Percentiles rank a stretch among this genome's conserved stretches.
Conservation (phyloP, 2,329 filamentous ascomycete genomes). For the Venturia effusa region DNA sequence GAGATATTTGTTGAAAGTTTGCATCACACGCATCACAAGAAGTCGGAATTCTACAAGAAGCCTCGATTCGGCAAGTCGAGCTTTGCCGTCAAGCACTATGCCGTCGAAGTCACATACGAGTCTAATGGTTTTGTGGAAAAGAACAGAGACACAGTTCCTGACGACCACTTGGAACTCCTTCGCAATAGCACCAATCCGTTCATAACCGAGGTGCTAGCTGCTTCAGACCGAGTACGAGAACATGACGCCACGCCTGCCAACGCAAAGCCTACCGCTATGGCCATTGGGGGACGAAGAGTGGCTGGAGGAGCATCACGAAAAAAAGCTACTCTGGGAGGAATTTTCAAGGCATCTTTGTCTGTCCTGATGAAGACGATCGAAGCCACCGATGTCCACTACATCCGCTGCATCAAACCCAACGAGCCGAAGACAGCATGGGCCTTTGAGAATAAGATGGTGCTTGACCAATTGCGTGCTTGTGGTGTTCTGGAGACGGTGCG, state of each 20-base stretch:
- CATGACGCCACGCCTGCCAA: constrained; percentile 60
- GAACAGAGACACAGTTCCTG: constrained; percentile 95
- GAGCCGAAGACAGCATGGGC: constrained; percentile 95
- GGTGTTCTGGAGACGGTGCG: constrained; percentile 97
- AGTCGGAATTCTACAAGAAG: constrained; percentile 98
- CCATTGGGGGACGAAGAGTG: constrained; percentile 66
- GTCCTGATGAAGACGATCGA: constrained; percentile 98
- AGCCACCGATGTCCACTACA: constrained; percentile 96
- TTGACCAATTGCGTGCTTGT: constrained; percentile 92
- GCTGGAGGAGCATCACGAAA: constrained; percentile 68
- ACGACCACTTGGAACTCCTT: constrained; percentile 93
- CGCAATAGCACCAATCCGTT: constrained; percentile 76
- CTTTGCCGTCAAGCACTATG: constrained; percentile 98
- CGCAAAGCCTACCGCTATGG: constrained; percentile 57
- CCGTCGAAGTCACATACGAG: constrained; percentile 95
- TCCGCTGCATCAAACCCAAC: constrained; percentile 97
- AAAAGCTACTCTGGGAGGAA: constrained; percentile 93
- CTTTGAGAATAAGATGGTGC: constrained; percentile 96
- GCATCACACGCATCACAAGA: constrained; percentile 61
- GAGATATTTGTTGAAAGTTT: constrained; percentile 95
- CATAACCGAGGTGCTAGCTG: constrained; percentile 71
- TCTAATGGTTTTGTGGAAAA: constrained; percentile 99
- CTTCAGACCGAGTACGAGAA: constrained; percentile 76
- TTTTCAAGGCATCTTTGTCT: constrained; percentile 96
- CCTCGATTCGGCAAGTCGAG: constrained; percentile 93